Conservation (phyloP, 179 eudicot species). For the Kewa caespitosa region DNA sequence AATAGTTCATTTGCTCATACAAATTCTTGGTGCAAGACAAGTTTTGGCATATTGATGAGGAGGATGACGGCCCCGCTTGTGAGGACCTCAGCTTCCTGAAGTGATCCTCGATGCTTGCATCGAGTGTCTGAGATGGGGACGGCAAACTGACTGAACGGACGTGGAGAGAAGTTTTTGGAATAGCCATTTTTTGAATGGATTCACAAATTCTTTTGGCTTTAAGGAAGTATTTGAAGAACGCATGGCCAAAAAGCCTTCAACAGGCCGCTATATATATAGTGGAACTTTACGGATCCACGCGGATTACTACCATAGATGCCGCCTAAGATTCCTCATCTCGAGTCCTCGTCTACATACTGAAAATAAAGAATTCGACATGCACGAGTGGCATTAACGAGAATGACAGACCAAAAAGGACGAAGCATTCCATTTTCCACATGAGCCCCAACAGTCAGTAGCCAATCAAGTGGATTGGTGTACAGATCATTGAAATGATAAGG, state of each 20-base stretch:
- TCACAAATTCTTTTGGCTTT: too few relatives aligned
- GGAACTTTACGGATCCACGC: background rate
- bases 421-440: slow-evolving; percentile 4
- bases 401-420: background rate
- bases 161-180: slow-evolving; percentile 9
- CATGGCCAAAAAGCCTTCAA: too few relatives aligned
- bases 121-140: slow-evolving; percentile 13
- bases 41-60: slow-evolving; percentile 10
- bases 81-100: slow-evolving; percentile 12
- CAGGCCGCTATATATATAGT: too few relatives aligned
- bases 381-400: slow-evolving; percentile 10
- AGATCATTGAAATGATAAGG: background rate
- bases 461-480: background rate
- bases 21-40: slow-evolving; percentile 21
- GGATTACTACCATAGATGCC: background rate
- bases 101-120: slow-evolving; percentile 15
- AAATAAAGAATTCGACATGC: background rate
- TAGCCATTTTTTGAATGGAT: slow-evolving; percentile 1
- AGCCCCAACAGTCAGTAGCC: background rate
- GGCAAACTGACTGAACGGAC: slow-evolving; percentile 19
- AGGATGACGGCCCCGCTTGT: slow-evolving; percentile 18
- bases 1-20: slow-evolving; percentile 13
- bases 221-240: too few relatives aligned
- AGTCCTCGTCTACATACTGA: background rate
- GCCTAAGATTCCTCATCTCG: slow-evolving; percentile 1